Evolutionary conservation across 2,329 filamentous ascomycete species (phyloP), one percentile per base, ranked within the genome.

Genomic region (Metarhizium sp.): DNA sequence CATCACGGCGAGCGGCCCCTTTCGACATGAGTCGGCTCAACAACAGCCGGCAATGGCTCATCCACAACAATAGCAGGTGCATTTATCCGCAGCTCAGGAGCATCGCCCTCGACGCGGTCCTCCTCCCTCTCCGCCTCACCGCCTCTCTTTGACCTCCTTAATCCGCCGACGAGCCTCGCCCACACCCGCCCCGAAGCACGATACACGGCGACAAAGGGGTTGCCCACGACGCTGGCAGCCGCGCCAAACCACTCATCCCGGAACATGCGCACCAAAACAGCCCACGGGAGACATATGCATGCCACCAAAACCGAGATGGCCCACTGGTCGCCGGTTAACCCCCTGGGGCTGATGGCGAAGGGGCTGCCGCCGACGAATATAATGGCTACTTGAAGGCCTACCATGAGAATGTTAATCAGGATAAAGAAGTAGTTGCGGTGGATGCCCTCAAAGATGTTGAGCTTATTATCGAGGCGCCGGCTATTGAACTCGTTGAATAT

Each of bases 361-460:
- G 90, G 89, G 11, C 76, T 71, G 45, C 87, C 85, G 59, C 90
- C 90, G 55, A 95, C 81, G 62, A 88, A 94, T 61, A 95, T 81
- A 66, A 95, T 95, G 72, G 95, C 80, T 20, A 91, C 75, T 66
- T 96, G 91, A 8, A 88, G 88, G 59, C 82, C 90, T 57, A 94
- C 78, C 86, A 95, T 95, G 70, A 94, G 78, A 54, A 79, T 65
- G 70, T 91, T 88, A 71, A 95, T 95, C 30, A 75, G 75, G 34
- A 92, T 78, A 74, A 95, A 95, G 77, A 92, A 94, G 66, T 79
- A 84, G 68, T 95, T 95, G 62, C 78, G 80, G 20, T 80, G 78
- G 56, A 95, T 82, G 55, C 88, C 88, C 69, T 95, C 90, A 57
- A 95, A 90, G 56, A 95, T 86, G 69, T 95, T 95, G 74, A 94